Evolutionary conservation across 139 green algal genomes (phyloP).

Genomic region (Zygnema cylindricum): DNA sequence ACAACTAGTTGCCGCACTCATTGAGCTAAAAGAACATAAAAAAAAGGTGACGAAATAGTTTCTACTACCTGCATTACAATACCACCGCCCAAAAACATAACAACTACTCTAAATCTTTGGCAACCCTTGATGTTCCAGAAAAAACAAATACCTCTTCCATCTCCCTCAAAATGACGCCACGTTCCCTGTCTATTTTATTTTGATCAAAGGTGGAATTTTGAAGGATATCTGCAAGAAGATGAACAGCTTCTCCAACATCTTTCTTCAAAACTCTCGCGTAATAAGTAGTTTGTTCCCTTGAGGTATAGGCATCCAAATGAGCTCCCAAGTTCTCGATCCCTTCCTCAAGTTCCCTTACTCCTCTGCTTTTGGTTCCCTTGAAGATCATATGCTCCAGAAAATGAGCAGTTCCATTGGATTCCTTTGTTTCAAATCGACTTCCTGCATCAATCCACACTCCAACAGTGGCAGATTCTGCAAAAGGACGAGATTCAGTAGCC

Average conservation of each 20-base stretch:
- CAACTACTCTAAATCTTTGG: too few relatives aligned
- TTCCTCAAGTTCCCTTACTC: constrained; percentile 82
- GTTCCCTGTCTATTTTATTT: constrained; percentile 86
- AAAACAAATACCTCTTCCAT: constrained; percentile 94
- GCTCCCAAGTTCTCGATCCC: constrained; percentile 98
- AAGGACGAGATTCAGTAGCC: constrained; percentile 85
- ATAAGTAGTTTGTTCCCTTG: constrained; percentile 94
- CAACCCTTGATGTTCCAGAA: too few relatives aligned
- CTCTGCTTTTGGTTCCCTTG: constrained; percentile 88
- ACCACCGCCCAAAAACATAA: too few relatives aligned
- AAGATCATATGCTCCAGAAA: constrained; percentile 99
- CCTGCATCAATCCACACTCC: constrained; percentile 98
- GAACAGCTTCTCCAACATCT: constrained; percentile 87
- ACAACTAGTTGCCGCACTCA: too few relatives aligned
- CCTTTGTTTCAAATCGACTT: constrained; percentile 75
- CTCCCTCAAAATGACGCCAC: constrained; percentile 94
- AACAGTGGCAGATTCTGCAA: constrained; percentile 88
- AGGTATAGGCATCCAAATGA: constrained; percentile 98
- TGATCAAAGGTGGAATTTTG: constrained; percentile 90
- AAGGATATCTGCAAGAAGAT: constrained; percentile 96
- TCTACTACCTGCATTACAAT: too few relatives aligned
- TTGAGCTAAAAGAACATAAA: too few relatives aligned
- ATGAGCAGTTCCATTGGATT: constrained; percentile 94
- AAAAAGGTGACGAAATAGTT: too few relatives aligned
- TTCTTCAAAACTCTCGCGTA: constrained; percentile 88